Conservation (phyloP, 441 rosid species). For the Biscutella laevigata region DNA sequence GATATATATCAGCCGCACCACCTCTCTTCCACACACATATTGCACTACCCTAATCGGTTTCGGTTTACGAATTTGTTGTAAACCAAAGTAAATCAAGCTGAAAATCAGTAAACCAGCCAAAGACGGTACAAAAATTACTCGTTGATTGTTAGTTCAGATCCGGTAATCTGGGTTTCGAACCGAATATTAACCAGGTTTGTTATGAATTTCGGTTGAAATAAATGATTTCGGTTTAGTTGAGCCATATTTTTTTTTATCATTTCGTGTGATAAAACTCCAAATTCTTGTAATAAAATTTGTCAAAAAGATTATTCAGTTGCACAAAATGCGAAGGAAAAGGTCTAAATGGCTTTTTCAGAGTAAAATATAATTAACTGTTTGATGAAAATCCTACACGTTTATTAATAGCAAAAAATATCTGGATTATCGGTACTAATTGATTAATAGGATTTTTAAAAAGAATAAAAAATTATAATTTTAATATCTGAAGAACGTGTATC, state of each 20-base stretch:
- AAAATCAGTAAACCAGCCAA: neutral
- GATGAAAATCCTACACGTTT: constrained; percentile 18
- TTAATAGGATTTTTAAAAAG: neutral
- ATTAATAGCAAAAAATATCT: constrained; percentile 25
- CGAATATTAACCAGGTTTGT: neutral
- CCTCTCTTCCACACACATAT: constrained; percentile 32
- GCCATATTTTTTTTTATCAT: neutral
- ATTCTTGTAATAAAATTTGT: constrained; percentile 12
- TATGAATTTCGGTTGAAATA: neutral
- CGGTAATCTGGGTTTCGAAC: neutral
- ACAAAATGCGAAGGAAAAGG: constrained; percentile 31
- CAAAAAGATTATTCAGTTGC: constrained; percentile 21
- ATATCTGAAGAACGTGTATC: constrained; percentile 5
- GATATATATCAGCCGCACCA: constrained; percentile 30
- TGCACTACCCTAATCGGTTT: constrained; percentile 33
- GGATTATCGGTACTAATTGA: constrained; percentile 14
- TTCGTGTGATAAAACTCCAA: neutral
- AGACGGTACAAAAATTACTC: neutral
- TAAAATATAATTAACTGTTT: neutral
- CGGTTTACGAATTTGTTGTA: neutral
- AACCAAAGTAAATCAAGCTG: neutral
- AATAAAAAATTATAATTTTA: neutral
- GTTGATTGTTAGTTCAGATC: neutral
- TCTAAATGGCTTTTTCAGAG: constrained; percentile 16
- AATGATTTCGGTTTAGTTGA: neutral